Evolutionary conservation across 2,329 filamentous ascomycete genomes (phyloP), one percentile per base, ranked within the genome.

Genomic region (Orbilia blumenaviensis): DNA sequence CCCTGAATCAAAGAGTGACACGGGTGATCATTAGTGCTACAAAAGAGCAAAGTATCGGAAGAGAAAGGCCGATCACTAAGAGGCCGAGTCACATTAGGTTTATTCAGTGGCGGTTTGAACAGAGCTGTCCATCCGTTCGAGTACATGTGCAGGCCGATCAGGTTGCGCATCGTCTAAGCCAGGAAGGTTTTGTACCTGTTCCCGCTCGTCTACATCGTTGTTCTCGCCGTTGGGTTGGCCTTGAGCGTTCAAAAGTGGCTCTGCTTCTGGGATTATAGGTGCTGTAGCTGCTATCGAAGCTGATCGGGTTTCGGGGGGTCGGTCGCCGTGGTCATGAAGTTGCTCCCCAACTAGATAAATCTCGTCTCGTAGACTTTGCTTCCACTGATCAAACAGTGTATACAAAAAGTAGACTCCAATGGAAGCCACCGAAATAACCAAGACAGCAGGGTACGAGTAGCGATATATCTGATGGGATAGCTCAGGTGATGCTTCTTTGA

Each of bases 271-370:
- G 6, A 44, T 42, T 18, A 32, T 58, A n/a, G 41, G n/a, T 3
- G 29, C 36, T 4, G 25, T 18, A 14, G 58, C 6, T 16, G 38
- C 16, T 23, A 34, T n/a, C 21, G 72, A 32, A 14, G 12, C 46
- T 9, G 63, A 12, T 5, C 21, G n/a, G 5, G 41, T n/a, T 46
- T 64, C 64, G n/a, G 48, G 72, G 23, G 48, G 58, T 16, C 61
- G 27, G 7, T 91, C 90, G 1, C 93, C 92, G 83, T 97, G 96
- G 82, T 99, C 99, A 84, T 99, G 96, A 81, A 99, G 84, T 74
- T 94, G 86, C 84, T 99, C 94, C 1, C 95, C 95, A 81, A 98
- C 95, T 48, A 99, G 85, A 82, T 99, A 99, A 0, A 96, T 94
- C 83, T 99, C 96, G 82, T 99, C 96, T 41, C 93, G 87, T 52